Base-by-base conservation (phyloP, 768 basidiomycete genomes). In the Phallus indusiatus region DNA sequence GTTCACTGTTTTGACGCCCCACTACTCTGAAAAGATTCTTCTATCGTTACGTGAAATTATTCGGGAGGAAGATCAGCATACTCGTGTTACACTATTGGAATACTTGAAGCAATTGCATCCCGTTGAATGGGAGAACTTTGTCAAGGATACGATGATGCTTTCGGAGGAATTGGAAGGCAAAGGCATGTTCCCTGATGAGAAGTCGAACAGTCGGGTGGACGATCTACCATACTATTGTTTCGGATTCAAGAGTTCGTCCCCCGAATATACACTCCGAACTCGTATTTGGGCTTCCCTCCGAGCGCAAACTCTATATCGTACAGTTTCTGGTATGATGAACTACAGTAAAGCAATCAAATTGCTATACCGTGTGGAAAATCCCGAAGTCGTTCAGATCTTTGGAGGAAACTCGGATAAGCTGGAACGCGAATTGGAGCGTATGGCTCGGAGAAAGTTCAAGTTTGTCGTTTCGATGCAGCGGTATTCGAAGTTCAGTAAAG, bases 281-380 rank as follows among this genome's bases (percentile, higher is more conserved):
- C 87, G 96, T 69, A 99, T 99, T 67, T 99, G 96, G 96, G 94
- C 96, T 9, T 97, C 95, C 5, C 82, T 99, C 9, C 91, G 96
- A 56, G 96, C 96, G 17, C 96, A 99, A 76, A 99, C 96, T 1
- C 82, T 99, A 18, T 98, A 99, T 70, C 85, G 96, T 64, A 99
- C 96, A 14, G 95, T 99, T 17, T 97, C 96, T 36, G 96, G 96
- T 54, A 97, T 99, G 91, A 98, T 98, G 96, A 99, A 99, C 75
- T 98, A 99, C 72, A 85, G 90, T 64, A 99, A 99, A 76, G 96
- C 96, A 12, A 98, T 99, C 83, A 99, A 99, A 71, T 76, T 99
- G 36, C 81, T 99, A n/a, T 95, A 98, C 72, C 92, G 95, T 59
- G 96, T 99, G 47, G 96, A 99, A 76, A 98, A 98, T 74, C 96